Percentiles rank a stretch among this genome's conserved stretches.
Evolutionary conservation across 2,329 filamentous ascomycete species (phyloP).

Genomic region (Colletotrichum falcatum): DNA sequence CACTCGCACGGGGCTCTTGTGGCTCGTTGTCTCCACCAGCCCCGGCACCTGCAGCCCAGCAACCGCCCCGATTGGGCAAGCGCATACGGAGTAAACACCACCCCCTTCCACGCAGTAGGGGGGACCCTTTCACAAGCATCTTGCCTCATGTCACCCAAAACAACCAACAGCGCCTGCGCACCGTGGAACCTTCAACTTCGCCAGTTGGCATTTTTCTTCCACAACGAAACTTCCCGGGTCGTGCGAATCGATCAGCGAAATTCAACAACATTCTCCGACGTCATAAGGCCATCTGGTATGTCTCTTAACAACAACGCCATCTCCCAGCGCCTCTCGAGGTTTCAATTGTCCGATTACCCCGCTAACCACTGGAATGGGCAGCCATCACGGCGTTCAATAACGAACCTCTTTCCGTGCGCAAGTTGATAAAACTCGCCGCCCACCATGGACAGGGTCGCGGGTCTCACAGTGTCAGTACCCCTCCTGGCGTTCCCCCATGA

Average conservation of each 20-base stretch:
- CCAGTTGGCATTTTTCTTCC: neutral
- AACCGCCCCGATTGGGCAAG: conserved; percentile 41
- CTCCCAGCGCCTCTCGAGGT: conserved; percentile 6
- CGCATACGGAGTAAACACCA: conserved; percentile 41
- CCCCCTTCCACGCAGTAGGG: conserved; percentile 18
- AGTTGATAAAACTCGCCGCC: conserved; percentile 26
- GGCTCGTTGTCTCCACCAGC: conserved; percentile 12
- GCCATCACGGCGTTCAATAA: conserved; percentile 32
- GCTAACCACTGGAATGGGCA: conserved; percentile 56
- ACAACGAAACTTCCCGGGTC: conserved; percentile 9
- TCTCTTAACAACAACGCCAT: neutral
- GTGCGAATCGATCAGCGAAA: neutral
- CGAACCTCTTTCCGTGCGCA: conserved; percentile 29
- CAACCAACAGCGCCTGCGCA: conserved; percentile 24
- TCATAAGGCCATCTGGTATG: conserved; percentile 29
- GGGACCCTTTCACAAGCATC: conserved; percentile 33
- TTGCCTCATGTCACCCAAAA: conserved; percentile 31
- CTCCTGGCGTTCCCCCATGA: conserved; percentile 24
- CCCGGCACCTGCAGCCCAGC: conserved; percentile 37
- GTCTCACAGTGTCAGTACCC: conserved; percentile 43
- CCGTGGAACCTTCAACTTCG: conserved; percentile 10
- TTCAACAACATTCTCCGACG: conserved; percentile 5
- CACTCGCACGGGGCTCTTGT: neutral
- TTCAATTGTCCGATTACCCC: conserved; percentile 50
- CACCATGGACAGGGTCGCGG: conserved; percentile 34